Percentiles rank a stretch among this genome's conserved stretches.
These are phyloP conservation scores for Termitomyces sp. DNA, from an alignment of 768 basidiomycete species.

Conservation along the genomic window DNA sequence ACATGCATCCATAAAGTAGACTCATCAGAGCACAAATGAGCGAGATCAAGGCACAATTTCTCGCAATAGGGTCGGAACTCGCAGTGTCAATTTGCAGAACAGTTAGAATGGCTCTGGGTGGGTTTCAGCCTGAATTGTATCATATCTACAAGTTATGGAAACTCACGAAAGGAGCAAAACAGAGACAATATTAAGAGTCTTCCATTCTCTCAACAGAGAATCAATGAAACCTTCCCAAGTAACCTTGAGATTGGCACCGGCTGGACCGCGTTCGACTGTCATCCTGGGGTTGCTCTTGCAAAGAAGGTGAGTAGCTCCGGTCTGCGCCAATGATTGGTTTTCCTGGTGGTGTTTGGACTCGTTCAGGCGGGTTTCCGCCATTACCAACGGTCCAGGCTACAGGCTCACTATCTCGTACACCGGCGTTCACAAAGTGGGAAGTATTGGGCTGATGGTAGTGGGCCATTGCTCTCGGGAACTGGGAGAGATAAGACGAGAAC, in stretches of 20 bases:
- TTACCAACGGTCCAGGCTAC: neutral
- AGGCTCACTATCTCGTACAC: neutral
- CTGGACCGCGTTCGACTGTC: slow-evolving; percentile 8
- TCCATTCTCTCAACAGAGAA: slow-evolving; percentile 23
- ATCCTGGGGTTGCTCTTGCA: neutral
- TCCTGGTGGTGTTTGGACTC: neutral
- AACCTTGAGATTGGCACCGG: slow-evolving; percentile 45
- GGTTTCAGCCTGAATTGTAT: slow-evolving; percentile 5
- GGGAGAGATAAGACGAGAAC: neutral
- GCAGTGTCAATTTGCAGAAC: slow-evolving; percentile 28
- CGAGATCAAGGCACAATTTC: slow-evolving; percentile 51
- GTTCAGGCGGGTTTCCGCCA: neutral
- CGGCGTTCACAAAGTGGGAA: neutral
- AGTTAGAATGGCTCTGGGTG: slow-evolving; percentile 17
- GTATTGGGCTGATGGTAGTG: neutral
- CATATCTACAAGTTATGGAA: slow-evolving; percentile 5
- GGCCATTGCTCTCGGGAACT: neutral
- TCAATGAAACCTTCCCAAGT: slow-evolving; percentile 22
- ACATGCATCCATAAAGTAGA: slow-evolving; percentile 56
- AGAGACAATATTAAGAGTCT: slow-evolving; percentile 21
- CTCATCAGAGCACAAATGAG: slow-evolving; percentile 57
- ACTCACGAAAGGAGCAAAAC: slow-evolving; percentile 21
- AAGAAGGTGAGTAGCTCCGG: neutral
- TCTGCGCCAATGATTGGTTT: neutral
- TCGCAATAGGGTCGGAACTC: slow-evolving; percentile 45